phyloP scores from a whole-genome alignment of 2,329 filamentous ascomycete species.

The Ilyonectria mors-panacis region DNA sequence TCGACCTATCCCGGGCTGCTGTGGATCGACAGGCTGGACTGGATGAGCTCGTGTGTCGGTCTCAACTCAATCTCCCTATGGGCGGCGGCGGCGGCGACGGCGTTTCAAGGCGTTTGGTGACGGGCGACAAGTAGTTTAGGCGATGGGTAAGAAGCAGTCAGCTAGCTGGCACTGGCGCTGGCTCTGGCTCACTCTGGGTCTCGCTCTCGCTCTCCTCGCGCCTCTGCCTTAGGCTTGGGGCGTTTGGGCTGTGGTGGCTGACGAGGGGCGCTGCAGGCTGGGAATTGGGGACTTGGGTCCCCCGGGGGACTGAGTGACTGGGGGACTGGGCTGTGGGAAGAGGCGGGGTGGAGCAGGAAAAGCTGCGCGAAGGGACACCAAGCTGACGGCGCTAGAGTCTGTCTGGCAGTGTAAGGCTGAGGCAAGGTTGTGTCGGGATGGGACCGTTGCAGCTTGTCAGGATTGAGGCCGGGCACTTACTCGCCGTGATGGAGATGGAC shows the following conservation, averaged over 20 bases:
- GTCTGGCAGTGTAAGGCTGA: constrained; percentile 46
- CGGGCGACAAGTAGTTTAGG: neutral
- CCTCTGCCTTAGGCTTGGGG: constrained; percentile 19
- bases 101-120: neutral
- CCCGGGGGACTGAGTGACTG: constrained; percentile 11
- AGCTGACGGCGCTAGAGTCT: constrained; percentile 44
- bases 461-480: constrained; percentile 16
- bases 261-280: constrained; percentile 36
- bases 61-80: too few species aligned
- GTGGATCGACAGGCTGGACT: constrained; percentile 1
- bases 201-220: neutral
- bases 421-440: constrained; percentile 32
- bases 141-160: neutral
- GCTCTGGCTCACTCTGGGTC: neutral
- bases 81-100: neutral
- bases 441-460: constrained; percentile 13
- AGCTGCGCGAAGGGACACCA: constrained; percentile 12
- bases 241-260: constrained; percentile 41
- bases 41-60: neutral
- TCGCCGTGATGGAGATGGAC: neutral
- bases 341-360: constrained; percentile 33
- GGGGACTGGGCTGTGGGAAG: constrained; percentile 25
- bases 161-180: neutral
- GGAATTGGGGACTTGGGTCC: constrained; percentile 21
- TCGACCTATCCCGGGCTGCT: constrained; percentile 25